Conservation (phyloP, 2,329 filamentous ascomycete genomes). For the Microdochium bolleyi region DNA sequence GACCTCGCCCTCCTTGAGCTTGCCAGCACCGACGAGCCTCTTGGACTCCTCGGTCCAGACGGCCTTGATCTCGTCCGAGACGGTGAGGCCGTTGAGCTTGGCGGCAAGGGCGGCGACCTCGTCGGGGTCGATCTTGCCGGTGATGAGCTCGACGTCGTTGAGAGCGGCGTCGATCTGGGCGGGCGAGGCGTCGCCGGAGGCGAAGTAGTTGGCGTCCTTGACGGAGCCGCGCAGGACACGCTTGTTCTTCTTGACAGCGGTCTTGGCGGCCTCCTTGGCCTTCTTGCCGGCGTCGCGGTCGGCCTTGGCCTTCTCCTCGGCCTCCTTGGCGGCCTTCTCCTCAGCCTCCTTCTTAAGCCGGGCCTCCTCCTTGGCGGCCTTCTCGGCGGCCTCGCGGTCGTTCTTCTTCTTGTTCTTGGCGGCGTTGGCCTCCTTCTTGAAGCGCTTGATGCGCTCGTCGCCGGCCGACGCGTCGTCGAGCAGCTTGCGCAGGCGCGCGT, state of each 20-base stretch:
- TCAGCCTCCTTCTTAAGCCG: constrained; percentile 77
- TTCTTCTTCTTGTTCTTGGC: constrained; percentile 93
- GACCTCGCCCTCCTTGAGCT: constrained; percentile 75
- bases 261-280: constrained; percentile 97
- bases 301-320: constrained; percentile 78
- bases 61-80: constrained; percentile 75
- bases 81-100: constrained; percentile 73
- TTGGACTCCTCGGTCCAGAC: constrained; percentile 74
- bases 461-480: constrained; percentile 78
- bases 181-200: constrained; percentile 56
- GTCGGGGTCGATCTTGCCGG: constrained; percentile 82
- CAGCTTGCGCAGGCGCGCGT: constrained; percentile 77
- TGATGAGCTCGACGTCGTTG: constrained; percentile 76
- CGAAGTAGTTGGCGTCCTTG: constrained; percentile 98
- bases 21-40: constrained; percentile 71
- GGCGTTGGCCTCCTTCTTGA: constrained; percentile 84
- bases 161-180: constrained; percentile 76
- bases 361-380: constrained; percentile 79
- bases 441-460: constrained; percentile 96
- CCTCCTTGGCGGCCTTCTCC: constrained; percentile 70
- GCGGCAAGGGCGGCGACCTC: constrained; percentile 78
- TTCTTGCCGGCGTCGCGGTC: constrained; percentile 84
- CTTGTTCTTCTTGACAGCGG: constrained; percentile 99
- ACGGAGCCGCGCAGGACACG: constrained; percentile 87
- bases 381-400: constrained; percentile 87